A percentile compares a stretch with the other conserved stretches of the same genome.
These are phyloP conservation scores for Kalaharituber pfeilii DNA, from an alignment of 2,329 filamentous ascomycete genomes.

Conservation along the genomic window DNA sequence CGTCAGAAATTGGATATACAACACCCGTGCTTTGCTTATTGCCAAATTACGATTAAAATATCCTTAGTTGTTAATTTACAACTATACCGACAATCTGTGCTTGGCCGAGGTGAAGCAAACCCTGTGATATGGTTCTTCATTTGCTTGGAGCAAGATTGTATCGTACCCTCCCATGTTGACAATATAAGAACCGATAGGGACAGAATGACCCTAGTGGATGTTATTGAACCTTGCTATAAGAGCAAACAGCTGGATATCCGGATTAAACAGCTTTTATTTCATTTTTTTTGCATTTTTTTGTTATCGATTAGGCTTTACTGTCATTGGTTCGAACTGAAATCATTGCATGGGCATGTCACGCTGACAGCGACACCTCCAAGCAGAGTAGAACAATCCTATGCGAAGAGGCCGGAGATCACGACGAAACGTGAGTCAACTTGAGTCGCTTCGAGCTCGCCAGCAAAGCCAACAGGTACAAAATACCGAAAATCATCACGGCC, in stretches of 20 bases:
- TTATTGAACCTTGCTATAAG: not conserved
- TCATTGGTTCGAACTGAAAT: not conserved
- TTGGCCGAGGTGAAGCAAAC: not conserved
- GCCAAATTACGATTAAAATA: conserved; percentile 12
- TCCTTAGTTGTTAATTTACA: not conserved
- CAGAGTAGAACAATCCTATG: conserved; percentile 14
- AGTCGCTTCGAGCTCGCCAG: conserved; percentile 13
- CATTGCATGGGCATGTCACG: conserved; percentile 8
- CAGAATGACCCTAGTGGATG: not conserved
- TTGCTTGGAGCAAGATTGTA: not conserved
- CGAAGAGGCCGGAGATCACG: conserved; percentile 16
- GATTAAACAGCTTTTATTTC: conserved; percentile 1
- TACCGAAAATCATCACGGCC: conserved; percentile 4
- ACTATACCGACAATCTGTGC: not conserved
- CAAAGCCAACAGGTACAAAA: conserved; percentile 12
- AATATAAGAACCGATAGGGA: not conserved
- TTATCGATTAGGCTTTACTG: conserved; percentile 1
- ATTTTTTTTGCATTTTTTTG: conserved; percentile 12
- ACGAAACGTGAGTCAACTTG: conserved; percentile 13
- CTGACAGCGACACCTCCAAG: conserved; percentile 16
- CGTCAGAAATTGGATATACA: conserved; percentile 11
- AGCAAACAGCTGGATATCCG: not conserved
- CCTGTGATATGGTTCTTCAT: not conserved
- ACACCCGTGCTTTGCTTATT: conserved; percentile 9
- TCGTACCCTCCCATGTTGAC: not conserved